Conservation (phyloP, 495 filamentous ascomycete genomes). For the Aspergillus incahuasiensis region DNA sequence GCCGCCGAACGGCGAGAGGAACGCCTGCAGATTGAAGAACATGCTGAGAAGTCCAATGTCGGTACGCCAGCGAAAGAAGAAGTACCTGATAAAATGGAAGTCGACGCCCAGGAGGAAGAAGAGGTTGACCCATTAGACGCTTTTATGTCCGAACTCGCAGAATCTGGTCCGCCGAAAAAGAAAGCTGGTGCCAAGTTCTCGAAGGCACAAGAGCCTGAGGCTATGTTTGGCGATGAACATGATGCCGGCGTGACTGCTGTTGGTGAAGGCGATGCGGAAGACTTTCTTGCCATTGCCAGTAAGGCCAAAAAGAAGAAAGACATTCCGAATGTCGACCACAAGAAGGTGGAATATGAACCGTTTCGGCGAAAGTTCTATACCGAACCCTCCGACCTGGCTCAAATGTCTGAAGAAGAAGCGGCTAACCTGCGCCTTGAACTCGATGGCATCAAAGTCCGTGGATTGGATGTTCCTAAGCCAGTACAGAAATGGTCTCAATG, state of each 20-base stretch:
- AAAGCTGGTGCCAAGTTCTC: conserved; percentile 37
- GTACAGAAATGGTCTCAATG: conserved; percentile 97
- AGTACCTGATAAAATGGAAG: conserved; percentile 28
- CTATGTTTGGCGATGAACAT: conserved; percentile 82
- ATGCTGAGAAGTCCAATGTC: neutral
- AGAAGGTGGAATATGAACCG: conserved; percentile 75
- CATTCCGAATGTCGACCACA: conserved; percentile 78
- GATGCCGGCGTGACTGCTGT: conserved; percentile 71
- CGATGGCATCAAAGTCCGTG: conserved; percentile 90
- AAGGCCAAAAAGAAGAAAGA: conserved; percentile 96
- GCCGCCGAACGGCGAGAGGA: conserved; percentile 74
- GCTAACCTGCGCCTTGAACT: conserved; percentile 77
- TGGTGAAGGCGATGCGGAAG: conserved; percentile 65
- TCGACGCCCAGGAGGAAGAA: conserved; percentile 49
- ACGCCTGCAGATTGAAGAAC: conserved; percentile 51
- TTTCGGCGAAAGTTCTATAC: conserved; percentile 94
- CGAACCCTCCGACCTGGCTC: conserved; percentile 76
- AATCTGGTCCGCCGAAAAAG: conserved; percentile 42
- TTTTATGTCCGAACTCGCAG: conserved; percentile 83
- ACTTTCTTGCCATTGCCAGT: conserved; percentile 79
- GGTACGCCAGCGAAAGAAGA: conserved; percentile 15
- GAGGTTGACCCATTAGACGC: conserved; percentile 88
- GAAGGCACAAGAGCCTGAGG: conserved; percentile 62
- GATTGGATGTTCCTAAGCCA: conserved; percentile 82
- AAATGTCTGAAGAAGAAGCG: conserved; percentile 83